Base-by-base conservation (phyloP, 306 rosid genomes). In the Myrica gale region DNA sequence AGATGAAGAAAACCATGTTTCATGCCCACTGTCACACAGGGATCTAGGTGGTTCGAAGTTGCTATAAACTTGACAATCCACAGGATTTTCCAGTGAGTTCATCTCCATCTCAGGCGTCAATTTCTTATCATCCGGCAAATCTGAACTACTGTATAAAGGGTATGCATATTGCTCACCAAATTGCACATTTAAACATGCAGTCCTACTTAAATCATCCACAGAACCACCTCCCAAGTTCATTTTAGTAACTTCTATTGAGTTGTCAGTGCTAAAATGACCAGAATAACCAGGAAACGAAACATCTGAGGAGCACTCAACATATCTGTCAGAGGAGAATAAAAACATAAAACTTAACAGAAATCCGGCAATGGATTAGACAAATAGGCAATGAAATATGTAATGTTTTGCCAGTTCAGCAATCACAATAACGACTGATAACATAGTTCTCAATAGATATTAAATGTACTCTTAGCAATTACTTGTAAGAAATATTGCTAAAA, bases 251-350 rank as follows among this genome's bases (percentile, higher is more conserved):
- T 84, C 89, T n/a, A 84, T 79, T 52, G 89, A 69, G 83, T 80
- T 71, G 1, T 86, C 61, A 65, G 20, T 76, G 74, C 84, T 79
- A 47, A 82, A 68, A 80, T 88, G 88, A 77, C 83, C 69, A 48
- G 86, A 82, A 70, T 84, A 91, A 69, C 77, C 85, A 19, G 91
- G 87, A 74, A 85, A 76, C 1, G 85, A 80, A 50, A 80, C 83
- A 56, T 83, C 88, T 43, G 81, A 72, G 73, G 92, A 78, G 80
- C 90, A 86, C 67, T 86, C 92, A n/a, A 54, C 84, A n/a, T 79
- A 92, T 73, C 88, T 86, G 55, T 73, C 77, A 69, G 75, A 69
- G 80, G 76, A 75, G 57, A 80, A 76, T 78, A 84, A 41, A 65
- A 53, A 72, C 5, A 51, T 11, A 51, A 11, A 5, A 51, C 62